phyloP scores from a whole-genome alignment of 2,329 filamentous ascomycete species.

The Phialocephala sp. region DNA sequence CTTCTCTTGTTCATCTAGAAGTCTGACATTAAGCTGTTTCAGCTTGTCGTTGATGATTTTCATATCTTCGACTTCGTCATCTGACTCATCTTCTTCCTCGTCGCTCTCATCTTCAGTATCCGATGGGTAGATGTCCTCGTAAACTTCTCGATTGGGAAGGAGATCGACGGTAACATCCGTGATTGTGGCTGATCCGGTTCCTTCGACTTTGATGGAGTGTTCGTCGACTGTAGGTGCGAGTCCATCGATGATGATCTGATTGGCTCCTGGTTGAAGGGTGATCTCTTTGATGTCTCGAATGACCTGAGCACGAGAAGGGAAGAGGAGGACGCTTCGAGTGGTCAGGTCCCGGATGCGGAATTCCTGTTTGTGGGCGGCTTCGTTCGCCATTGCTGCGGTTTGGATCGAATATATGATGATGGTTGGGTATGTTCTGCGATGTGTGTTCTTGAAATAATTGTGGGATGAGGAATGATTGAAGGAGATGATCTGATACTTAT shows the following conservation, averaged over 20 bases:
- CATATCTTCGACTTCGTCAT: slow-evolving; percentile 38
- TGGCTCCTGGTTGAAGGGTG: slow-evolving; percentile 56
- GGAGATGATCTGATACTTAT: slow-evolving; percentile 15
- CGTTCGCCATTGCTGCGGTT: slow-evolving; percentile 29
- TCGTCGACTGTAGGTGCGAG: slow-evolving; percentile 59
- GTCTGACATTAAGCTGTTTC: slow-evolving; percentile 32
- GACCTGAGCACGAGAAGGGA: slow-evolving; percentile 65
- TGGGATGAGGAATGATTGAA: neutral
- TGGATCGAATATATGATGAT: neutral
- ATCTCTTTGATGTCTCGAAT: slow-evolving; percentile 64
- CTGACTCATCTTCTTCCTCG: slow-evolving; percentile 41
- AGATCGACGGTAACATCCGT: slow-evolving; percentile 67
- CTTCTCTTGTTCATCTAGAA: slow-evolving; percentile 40
- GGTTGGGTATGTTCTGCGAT: neutral
- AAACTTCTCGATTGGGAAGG: slow-evolving; percentile 55
- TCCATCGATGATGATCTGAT: slow-evolving; percentile 61
- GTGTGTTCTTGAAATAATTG: neutral
- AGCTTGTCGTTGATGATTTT: slow-evolving; percentile 34
- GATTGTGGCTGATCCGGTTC: slow-evolving; percentile 61
- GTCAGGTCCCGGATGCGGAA: slow-evolving; percentile 62
- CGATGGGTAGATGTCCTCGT: slow-evolving; percentile 46
- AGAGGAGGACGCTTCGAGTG: slow-evolving; percentile 68
- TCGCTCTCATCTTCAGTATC: slow-evolving; percentile 44
- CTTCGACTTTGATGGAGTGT: slow-evolving; percentile 64
- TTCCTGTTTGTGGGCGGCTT: slow-evolving; percentile 47